phyloP scores from a whole-genome alignment of 306 rosid genomes.

The Ceratonia siliqua region DNA sequence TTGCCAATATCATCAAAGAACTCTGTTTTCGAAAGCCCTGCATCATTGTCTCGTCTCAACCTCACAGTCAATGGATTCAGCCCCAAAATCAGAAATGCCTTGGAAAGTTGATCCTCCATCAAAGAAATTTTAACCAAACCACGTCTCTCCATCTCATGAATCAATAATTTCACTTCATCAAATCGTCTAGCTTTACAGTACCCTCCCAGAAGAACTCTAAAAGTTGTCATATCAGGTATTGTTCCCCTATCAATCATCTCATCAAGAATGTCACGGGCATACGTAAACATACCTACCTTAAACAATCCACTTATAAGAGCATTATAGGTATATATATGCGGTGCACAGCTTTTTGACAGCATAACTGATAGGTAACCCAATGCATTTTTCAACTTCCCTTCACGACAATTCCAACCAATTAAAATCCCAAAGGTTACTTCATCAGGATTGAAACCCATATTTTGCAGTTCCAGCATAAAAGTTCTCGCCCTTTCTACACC shows the following conservation, averaged over 20 bases:
- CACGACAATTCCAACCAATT: slow-evolving; percentile 79
- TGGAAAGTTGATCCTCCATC: slow-evolving; percentile 59
- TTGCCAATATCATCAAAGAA: slow-evolving; percentile 83
- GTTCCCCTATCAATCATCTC: slow-evolving; percentile 81
- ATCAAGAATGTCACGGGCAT: slow-evolving; percentile 53
- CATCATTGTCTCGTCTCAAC: slow-evolving; percentile 74
- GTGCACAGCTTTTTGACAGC: slow-evolving; percentile 49
- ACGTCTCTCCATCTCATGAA: slow-evolving; percentile 61
- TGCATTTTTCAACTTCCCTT: slow-evolving; percentile 60
- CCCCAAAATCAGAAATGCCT: slow-evolving; percentile 75
- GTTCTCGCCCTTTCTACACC: slow-evolving; percentile 57
- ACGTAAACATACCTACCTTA: slow-evolving; percentile 64
- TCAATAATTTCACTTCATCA: slow-evolving; percentile 57
- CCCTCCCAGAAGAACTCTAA: slow-evolving; percentile 76
- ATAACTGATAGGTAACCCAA: slow-evolving; percentile 60
- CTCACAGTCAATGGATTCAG: slow-evolving; percentile 63
- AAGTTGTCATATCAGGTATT: slow-evolving; percentile 63
- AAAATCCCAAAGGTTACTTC: slow-evolving; percentile 82
- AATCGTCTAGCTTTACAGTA: slow-evolving; percentile 75
- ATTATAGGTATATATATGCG: slow-evolving; percentile 59
- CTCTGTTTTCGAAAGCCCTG: slow-evolving; percentile 59
- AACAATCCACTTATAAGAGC: slow-evolving; percentile 76
- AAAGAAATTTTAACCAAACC: slow-evolving; percentile 54
- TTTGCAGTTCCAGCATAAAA: slow-evolving; percentile 57
- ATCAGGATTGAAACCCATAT: slow-evolving; percentile 62